Evolutionary conservation across 108 stramenopile species (phyloP), one percentile per base, ranked within the genome.

Genomic region (Mayamaea pseudoterrestris): DNA sequence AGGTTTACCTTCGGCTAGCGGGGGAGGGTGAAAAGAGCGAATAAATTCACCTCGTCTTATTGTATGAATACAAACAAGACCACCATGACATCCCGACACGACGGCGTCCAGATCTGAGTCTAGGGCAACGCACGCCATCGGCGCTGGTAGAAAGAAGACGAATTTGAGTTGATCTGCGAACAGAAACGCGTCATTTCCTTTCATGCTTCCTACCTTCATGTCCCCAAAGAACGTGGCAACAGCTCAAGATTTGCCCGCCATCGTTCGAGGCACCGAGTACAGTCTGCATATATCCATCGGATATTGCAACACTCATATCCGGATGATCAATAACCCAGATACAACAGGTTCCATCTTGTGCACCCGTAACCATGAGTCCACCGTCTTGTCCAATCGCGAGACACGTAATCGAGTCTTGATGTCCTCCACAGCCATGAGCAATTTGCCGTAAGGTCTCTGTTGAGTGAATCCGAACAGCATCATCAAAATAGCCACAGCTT

Each of bases 321-420:
- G 76, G 65, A 36, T 82, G 73, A 49, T 83, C 83, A 24, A 82
- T 65, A 30, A 83, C 74, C 79, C 78, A 85, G 4, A 90, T 61
- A 14, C 73, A 61, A 50, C 78, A 73, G n/a, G 82, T 90, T 35
- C 65, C 64, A 54, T 90, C 89, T 17, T 78, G 61, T 21, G 80
- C 81, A 18, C 89, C 89, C 20, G 80, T 80, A 6, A 80, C 65
- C 52, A 83, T 49, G 6, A 78, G 34, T 13, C 58, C 76, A 44
- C 76, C 83, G 49, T 83, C 76, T 12, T 56, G 42, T 14, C 76
- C 66, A 3, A 77, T 57, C 34, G 71, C 53, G 8, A 84, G 50
- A 51, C 79, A 84, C 49, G 61, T 78, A 30, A 84, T 78, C 16
- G 62, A 54, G 30, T 80, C 87, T 26, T 58, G 55, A 53, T 83